Base-by-base conservation (phyloP, 768 basidiomycete genomes). In the Jaapia argillacea region DNA sequence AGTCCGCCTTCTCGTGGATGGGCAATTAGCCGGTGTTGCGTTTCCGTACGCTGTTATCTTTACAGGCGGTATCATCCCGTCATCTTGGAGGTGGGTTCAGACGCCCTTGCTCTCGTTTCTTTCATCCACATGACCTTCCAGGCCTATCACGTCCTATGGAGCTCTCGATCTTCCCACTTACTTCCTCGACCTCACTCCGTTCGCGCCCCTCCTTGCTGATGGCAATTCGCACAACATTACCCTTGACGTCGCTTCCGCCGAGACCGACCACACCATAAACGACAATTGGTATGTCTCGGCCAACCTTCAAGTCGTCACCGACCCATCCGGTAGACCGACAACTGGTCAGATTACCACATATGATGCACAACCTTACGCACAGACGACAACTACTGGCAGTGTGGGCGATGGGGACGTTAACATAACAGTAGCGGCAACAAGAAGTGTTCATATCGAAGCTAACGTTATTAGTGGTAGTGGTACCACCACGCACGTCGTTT, bases 281-380 rank as follows among this genome's bases (percentile, higher is more conserved):
- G 68, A 74, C 48, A 87, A 86, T 54, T 89, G 86, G 87, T 84
- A 75, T 54, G 75, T 87, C 22, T 85, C 83, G 3, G 86, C 71
- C 7, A 55, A 65, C 28, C 58, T 89, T 4, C 84, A 88, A 56
- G 78, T 85, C 38, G 59, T 80, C 46, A 77, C 75, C 1, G 81
- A 85, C 54, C 58, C 74, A 5, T 83, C 84, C 24, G 60, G 66
- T 1, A 63, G 65, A 53, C 81, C 68, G 3, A 87, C 86, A 2
- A 84, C 75, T 1, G 86, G 86, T 23, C 69, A 65, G 23, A 84
- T 88, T 45, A 77, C 70, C 0, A 51, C 53, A 6, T 81, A 85
- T 51, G 59, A 69, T 14, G 83, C 65, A 24, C 59, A 74, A 7
- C 72, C 73, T 0, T 85, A 77, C 49, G 78, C 83, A 2, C 46